These are phyloP conservation scores for Fraxinus ornus DNA, from an alignment of 305 asterid species.

Conservation along the genomic window DNA sequence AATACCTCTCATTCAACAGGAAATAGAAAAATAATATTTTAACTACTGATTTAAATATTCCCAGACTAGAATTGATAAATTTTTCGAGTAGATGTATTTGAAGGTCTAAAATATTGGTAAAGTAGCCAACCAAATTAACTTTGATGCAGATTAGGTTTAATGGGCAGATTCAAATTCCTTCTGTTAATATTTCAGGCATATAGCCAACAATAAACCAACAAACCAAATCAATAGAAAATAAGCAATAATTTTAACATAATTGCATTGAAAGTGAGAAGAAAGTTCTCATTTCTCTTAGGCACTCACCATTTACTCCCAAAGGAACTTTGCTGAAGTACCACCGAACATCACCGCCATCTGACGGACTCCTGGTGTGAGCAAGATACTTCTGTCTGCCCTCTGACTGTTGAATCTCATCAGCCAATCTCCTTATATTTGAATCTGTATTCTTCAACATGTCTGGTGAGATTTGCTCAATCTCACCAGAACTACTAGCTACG, in stretches of 20 bases:
- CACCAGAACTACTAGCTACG: slow-evolving; percentile 32
- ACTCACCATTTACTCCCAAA: slow-evolving; percentile 66
- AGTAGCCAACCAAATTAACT: not conserved
- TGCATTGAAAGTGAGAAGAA: not conserved
- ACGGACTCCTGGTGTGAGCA: slow-evolving; percentile 80
- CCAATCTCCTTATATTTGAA: slow-evolving; percentile 79
- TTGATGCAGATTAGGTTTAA: not conserved
- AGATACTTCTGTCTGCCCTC: slow-evolving; percentile 83
- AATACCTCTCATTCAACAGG: slow-evolving; percentile 4
- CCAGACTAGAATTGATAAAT: not conserved
- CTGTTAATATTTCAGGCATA: not conserved
- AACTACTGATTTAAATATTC: not conserved
- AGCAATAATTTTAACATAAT: not conserved
- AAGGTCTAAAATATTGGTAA: not conserved
- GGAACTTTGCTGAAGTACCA: slow-evolving; percentile 88
- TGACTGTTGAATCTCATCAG: slow-evolving; percentile 74
- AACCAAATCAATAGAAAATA: not conserved
- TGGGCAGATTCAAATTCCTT: not conserved
- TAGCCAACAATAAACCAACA: not conserved
- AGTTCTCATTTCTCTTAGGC: not conserved
- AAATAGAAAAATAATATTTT: not conserved
- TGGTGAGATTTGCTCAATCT: slow-evolving; percentile 50
- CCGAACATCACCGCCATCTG: slow-evolving; percentile 87
- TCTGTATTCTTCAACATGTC: slow-evolving; percentile 86
- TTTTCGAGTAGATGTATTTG: not conserved